These are phyloP conservation scores for Piedraia hortae DNA, from an alignment of 2,329 filamentous ascomycete species.

Conservation along the genomic window DNA sequence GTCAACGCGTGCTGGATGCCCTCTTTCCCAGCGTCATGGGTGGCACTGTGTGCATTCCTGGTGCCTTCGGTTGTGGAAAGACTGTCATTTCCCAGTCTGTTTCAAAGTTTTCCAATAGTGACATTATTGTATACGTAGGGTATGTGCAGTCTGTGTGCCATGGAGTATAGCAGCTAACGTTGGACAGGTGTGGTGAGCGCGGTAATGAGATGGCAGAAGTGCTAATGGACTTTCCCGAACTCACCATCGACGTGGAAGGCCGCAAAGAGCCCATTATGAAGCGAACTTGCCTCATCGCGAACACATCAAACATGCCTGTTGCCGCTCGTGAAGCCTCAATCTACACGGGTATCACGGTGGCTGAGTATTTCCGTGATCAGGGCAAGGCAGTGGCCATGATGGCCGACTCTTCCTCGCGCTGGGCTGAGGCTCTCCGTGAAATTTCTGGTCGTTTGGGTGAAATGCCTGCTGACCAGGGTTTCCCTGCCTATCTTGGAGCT, in stretches of 20 bases:
- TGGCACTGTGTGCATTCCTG: slow-evolving; percentile 91
- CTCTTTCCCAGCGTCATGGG: slow-evolving; percentile 92
- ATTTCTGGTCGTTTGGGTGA: slow-evolving; percentile 95
- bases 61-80: slow-evolving; percentile 96
- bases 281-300: slow-evolving; percentile 91
- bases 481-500: slow-evolving; percentile 86
- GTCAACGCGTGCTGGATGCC: slow-evolving; percentile 84
- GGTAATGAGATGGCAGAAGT: slow-evolving; percentile 99
- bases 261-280: slow-evolving; percentile 99
- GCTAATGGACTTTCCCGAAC: slow-evolving; percentile 97
- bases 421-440: slow-evolving; percentile 96
- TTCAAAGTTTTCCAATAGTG: slow-evolving; percentile 98
- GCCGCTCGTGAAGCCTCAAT: slow-evolving; percentile 95
- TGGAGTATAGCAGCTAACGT: slow-evolving; percentile 1
- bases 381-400: slow-evolving; percentile 98
- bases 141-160: slow-evolving; percentile 16
- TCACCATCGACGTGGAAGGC: slow-evolving; percentile 79
- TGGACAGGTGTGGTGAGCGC: slow-evolving; percentile 58
- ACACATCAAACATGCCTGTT: slow-evolving; percentile 99
- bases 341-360: slow-evolving; percentile 85
- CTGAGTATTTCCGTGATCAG: slow-evolving; percentile 92
- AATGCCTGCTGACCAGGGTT: slow-evolving; percentile 99
- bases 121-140: slow-evolving; percentile 95
- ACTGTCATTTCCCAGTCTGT: slow-evolving; percentile 96
- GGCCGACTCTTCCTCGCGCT: slow-evolving; percentile 93